A percentile compares a stretch with the other conserved stretches of the same genome.
Conservation (phyloP, 140 eudicot species). For the Artemisia princeps region DNA sequence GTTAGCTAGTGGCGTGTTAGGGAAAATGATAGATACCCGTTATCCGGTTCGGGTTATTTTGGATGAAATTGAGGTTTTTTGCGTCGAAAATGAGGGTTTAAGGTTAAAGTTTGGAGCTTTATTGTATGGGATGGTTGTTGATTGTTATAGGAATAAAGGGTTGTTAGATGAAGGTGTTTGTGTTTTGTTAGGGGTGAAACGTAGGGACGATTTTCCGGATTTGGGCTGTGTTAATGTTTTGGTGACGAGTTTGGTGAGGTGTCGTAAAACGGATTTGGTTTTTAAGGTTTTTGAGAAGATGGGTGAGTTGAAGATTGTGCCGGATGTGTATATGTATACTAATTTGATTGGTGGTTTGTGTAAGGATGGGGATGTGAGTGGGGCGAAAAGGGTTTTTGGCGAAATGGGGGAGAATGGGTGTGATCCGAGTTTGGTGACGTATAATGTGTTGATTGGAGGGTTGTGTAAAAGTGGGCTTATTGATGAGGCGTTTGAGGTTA, state of each 20-base stretch:
- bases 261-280: slow-evolving; percentile 41
- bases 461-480: slow-evolving; percentile 50
- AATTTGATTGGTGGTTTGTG: slow-evolving; percentile 61
- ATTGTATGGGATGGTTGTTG: slow-evolving; percentile 48
- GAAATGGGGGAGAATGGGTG: slow-evolving; percentile 68
- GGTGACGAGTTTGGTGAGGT: slow-evolving; percentile 51
- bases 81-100: slow-evolving; percentile 20
- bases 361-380: slow-evolving; percentile 52
- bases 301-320: slow-evolving; percentile 40
- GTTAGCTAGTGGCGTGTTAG: slow-evolving; percentile 39
- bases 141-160: slow-evolving; percentile 57
- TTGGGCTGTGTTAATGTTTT: slow-evolving; percentile 53
- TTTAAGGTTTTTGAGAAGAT: slow-evolving; percentile 57
- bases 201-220: slow-evolving; percentile 34
- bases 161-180: slow-evolving; percentile 57
- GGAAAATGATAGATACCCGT: slow-evolving; percentile 42
- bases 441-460: slow-evolving; percentile 63
- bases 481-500: slow-evolving; percentile 69
- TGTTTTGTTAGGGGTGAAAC: slow-evolving; percentile 38
- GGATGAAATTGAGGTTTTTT: slow-evolving; percentile 38
- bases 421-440: slow-evolving; percentile 60
- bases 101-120: slow-evolving; percentile 23
- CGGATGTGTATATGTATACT: slow-evolving; percentile 61
- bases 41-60: slow-evolving; percentile 35
- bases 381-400: slow-evolving; percentile 48